These are phyloP conservation scores for Incumbomyces lentus DNA, from an alignment of 2,329 filamentous ascomycete species.

Conservation along the genomic window DNA sequence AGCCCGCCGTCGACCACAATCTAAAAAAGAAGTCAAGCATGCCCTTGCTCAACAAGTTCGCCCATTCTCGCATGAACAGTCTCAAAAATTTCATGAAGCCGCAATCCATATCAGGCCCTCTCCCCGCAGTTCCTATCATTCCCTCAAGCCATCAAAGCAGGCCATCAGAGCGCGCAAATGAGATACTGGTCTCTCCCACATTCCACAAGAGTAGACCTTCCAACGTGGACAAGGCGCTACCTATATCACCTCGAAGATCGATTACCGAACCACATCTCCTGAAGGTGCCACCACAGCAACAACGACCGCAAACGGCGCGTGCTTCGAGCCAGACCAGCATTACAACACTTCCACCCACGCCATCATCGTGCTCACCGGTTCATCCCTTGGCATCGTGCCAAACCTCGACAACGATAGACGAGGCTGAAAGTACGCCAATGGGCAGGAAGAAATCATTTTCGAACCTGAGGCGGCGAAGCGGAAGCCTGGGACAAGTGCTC, in stretches of 20 bases:
- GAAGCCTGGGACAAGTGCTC: constrained; percentile 20
- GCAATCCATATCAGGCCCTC: constrained; percentile 2
- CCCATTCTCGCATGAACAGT: constrained; percentile 18
- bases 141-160: constrained; percentile 1
- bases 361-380: neutral
- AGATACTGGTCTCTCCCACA: neutral
- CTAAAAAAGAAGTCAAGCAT: constrained; percentile 13
- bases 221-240: neutral
- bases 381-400: too few species aligned
- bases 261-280: neutral
- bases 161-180: neutral
- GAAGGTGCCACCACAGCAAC: neutral
- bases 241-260: neutral
- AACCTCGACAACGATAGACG: neutral
- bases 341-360: neutral
- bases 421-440: constrained; percentile 3
- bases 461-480: constrained; percentile 14
- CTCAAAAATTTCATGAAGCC: constrained; percentile 16
- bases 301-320: neutral
- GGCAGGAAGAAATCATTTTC: constrained; percentile 17
- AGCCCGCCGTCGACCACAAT: constrained; percentile 3
- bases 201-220: neutral
- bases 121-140: neutral
- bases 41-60: constrained; percentile 12
- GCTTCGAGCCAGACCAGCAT: neutral